Base-by-base conservation (phyloP, 129 eudicot genomes). In the Erigeron canadensis region DNA sequence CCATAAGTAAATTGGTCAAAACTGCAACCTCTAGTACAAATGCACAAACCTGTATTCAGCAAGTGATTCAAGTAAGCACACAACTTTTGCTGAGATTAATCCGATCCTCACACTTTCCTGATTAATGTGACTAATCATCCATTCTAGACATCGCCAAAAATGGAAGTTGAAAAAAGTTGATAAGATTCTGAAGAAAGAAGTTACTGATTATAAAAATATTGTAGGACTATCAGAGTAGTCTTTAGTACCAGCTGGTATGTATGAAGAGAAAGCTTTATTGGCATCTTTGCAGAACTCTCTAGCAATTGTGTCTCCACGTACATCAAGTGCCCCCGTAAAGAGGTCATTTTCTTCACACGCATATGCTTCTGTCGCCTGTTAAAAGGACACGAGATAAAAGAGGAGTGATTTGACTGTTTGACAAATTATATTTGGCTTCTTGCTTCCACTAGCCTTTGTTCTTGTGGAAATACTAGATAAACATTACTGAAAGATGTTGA, bases 341-440 rank as follows among this genome's bases (percentile, higher is more conserved):
- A 86, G 63, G 15, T 79, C 84, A 10, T 53, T 66, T 63, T 56
- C 74, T 68, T 74, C 90, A 63, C 62, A 71, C n/a, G 87, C 79
- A 56, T 81, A 72, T 11, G 76, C 69, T 47, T 95, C 91, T 38
- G 99, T 86, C 47, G 97, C 97, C 99, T 90, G 76, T 66, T 41
- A 75, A 42, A 72, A 5, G 10, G 42, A 1, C 57, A 72, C 34
- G 2, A 23, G 34, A 28, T 41, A 55, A 8, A 60, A 45, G n/a
- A 56, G 55, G 8, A 40, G 19, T 28, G 2, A 44, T 7, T 10
- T 70, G 38, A 38, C 63, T 23, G 7, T 48, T 12, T 73, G 40
- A 61, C 37, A 69, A 13, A 45, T 44, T 57, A 34, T 44, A 17
- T 44, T 72, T 59, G 41, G 34, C 50, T 61, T 34, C 28, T 61